Percentiles rank a stretch among this genome's conserved stretches.
Evolutionary conservation across 1,139 yeast genomes (phyloP).

Genomic region (Hanseniaspora gamundiae): DNA sequence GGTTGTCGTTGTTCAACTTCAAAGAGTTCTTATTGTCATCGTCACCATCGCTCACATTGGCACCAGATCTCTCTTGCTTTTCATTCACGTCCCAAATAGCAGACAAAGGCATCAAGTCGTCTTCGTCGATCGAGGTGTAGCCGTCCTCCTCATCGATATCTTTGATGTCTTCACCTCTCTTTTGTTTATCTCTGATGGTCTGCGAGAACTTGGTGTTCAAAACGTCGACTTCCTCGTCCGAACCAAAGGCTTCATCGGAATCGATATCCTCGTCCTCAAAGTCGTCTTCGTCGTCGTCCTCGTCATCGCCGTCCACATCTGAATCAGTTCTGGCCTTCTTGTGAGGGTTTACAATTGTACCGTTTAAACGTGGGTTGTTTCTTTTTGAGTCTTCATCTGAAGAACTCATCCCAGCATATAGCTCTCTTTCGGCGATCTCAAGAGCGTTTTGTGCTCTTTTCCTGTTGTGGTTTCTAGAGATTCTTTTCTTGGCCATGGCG

Average conservation of each 20-base stretch:
- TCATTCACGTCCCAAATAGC: slow-evolving; percentile 86
- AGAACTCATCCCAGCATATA: slow-evolving; percentile 25
- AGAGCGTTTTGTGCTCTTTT: slow-evolving; percentile 36
- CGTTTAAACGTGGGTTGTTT: slow-evolving; percentile 12
- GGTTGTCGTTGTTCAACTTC: slow-evolving; percentile 16
- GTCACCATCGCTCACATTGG: slow-evolving; percentile 30
- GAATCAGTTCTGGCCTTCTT: slow-evolving; percentile 20
- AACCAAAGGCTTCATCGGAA: slow-evolving; percentile 67
- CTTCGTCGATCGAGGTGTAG: slow-evolving; percentile 50
- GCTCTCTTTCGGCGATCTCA: slow-evolving; percentile 34
- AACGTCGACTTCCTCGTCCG: slow-evolving; percentile 63
- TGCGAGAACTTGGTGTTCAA: slow-evolving; percentile 57
- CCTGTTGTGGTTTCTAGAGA: slow-evolving; percentile 8
- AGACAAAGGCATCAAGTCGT: slow-evolving; percentile 61
- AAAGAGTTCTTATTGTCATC: slow-evolving; percentile 10
- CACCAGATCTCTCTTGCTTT: slow-evolving; percentile 27
- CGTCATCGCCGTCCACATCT: slow-evolving; percentile 25
- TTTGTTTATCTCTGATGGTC: slow-evolving; percentile 40
- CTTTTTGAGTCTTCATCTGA: slow-evolving; percentile 16
- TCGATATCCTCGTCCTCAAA: slow-evolving; percentile 62
- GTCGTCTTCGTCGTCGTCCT: slow-evolving; percentile 29
- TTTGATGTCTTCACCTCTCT: slow-evolving; percentile 19
- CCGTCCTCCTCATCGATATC: slow-evolving; percentile 33
- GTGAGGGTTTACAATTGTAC: slow-evolving; percentile 29
- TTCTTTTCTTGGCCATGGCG: slow-evolving; percentile 23